Conservation (phyloP, 2,329 filamentous ascomycete genomes). For the Fusarium duplospermum region DNA sequence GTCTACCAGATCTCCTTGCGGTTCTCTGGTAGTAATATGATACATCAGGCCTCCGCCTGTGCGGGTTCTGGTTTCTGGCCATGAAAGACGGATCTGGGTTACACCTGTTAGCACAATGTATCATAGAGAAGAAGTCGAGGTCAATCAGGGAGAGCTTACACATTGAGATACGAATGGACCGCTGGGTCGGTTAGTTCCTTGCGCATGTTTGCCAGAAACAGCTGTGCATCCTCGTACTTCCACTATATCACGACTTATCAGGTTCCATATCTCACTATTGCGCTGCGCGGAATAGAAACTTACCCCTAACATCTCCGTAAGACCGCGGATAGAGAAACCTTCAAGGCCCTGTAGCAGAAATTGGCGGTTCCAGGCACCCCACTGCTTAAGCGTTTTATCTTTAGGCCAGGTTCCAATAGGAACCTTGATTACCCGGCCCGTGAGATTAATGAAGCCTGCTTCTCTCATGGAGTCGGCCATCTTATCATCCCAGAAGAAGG, state of each 20-base stretch:
- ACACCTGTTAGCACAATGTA: background rate
- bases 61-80: conserved; percentile 9
- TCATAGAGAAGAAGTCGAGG: background rate
- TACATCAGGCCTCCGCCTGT: background rate
- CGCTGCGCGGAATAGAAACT: background rate
- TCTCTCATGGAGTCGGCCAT: conserved; percentile 26
- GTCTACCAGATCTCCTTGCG: background rate
- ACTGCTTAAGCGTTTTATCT: conserved; percentile 44
- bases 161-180: conserved; percentile 25
- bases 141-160: conserved; percentile 8
- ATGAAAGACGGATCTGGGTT: conserved; percentile 10
- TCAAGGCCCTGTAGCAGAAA: conserved; percentile 40
- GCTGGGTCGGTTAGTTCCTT: conserved; percentile 27
- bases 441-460: conserved; percentile 36
- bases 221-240: conserved; percentile 30
- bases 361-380: conserved; percentile 42
- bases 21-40: background rate
- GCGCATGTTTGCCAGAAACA: conserved; percentile 26
- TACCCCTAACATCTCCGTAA: conserved; percentile 36
- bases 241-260: conserved; percentile 4
- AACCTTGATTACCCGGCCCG: conserved; percentile 32
- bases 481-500: conserved; percentile 28
- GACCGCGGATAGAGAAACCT: conserved; percentile 37
- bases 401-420: conserved; percentile 46
- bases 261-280: rapidly evolving